Evolutionary conservation across 169 alveolate genomes (phyloP).

Genomic region (Theileria sp.): DNA sequence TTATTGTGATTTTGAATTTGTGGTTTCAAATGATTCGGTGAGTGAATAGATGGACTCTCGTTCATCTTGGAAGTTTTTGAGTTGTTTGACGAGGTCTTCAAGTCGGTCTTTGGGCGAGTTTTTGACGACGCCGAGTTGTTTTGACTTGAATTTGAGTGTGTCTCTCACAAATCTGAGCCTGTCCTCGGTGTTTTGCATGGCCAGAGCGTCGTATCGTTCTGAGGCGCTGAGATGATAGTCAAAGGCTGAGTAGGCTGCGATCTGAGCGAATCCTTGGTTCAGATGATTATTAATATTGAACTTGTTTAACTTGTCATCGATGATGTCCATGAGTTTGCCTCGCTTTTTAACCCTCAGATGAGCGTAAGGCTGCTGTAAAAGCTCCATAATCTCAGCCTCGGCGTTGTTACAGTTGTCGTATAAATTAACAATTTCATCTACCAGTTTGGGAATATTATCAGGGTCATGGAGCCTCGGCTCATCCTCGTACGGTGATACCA

Average conservation of each 20-base stretch:
- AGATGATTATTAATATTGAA: constrained; percentile 67
- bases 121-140: constrained; percentile 73
- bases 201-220: constrained; percentile 77
- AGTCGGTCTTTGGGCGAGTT: constrained; percentile 77
- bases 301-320: constrained; percentile 70
- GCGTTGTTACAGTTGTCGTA: constrained; percentile 66
- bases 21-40: background rate
- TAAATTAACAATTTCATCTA: constrained; percentile 72
- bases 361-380: constrained; percentile 73
- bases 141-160: constrained; percentile 67
- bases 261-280: constrained; percentile 77
- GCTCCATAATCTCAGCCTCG: constrained; percentile 76
- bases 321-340: constrained; percentile 67
- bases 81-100: constrained; percentile 69
- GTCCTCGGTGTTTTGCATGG: constrained; percentile 75
- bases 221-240: constrained; percentile 75
- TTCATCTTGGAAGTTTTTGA: constrained; percentile 58
- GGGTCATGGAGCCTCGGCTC: constrained; percentile 65
- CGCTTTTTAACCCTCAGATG: constrained; percentile 70
- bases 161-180: constrained; percentile 73
- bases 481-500: constrained; percentile 73
- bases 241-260: constrained; percentile 77
- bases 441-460: constrained; percentile 70
- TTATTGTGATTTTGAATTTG: constrained; percentile 1
- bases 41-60: constrained; percentile 13